Evolutionary conservation across 805 yeast genomes (phyloP), one percentile per base, ranked within the genome.

Genomic region (Sugiyamaella valdiviana): DNA sequence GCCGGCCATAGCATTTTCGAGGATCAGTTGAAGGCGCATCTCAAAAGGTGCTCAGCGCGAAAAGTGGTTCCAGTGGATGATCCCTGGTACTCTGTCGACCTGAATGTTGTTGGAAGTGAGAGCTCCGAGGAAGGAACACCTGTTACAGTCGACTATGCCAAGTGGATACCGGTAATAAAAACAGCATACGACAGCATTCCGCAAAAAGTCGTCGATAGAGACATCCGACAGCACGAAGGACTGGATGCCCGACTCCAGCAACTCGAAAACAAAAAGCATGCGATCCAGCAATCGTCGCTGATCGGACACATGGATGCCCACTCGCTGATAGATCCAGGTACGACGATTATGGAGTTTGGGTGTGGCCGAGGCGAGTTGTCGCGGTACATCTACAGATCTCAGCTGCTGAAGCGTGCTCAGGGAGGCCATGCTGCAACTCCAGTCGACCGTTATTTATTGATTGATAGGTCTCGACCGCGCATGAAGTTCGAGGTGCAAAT

Each of bases 291-390:
- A 63, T 75, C 89, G 0, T 83, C 95, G 1, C 63, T 89, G 50
- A 83, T 85, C 14, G 88, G 85, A 1, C 84, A 84, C 52, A 63
- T 89, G 57, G 69, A 73, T 20, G 61, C 65, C 3, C 53, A 63
- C 14, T 61, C 61, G 0, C 59, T 82, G 6, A 65, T 83, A 36
- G 37, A 62, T 1, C 35, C 38, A 9, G 51, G 51, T 41, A 49
- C 52, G 24, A 44, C 49, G 10, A 78, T 79, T 60, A 62, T 84
- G 23, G 97, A 89, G 64, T 88, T 87, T 70, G 97, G 97, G 0
- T 85, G 95, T 63, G 97, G 97, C 0, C 77, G 90, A 53, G 95
- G 86, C 1, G 96, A 90, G 61, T 72, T 89, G 20, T 76, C 89
- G 1, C 66, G 95, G 50, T 84, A 79, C 57, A 67, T 85, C 10